These are phyloP conservation scores for Cordyceps javanica DNA, from an alignment of 2,329 filamentous ascomycete genomes.

Conservation along the genomic window DNA sequence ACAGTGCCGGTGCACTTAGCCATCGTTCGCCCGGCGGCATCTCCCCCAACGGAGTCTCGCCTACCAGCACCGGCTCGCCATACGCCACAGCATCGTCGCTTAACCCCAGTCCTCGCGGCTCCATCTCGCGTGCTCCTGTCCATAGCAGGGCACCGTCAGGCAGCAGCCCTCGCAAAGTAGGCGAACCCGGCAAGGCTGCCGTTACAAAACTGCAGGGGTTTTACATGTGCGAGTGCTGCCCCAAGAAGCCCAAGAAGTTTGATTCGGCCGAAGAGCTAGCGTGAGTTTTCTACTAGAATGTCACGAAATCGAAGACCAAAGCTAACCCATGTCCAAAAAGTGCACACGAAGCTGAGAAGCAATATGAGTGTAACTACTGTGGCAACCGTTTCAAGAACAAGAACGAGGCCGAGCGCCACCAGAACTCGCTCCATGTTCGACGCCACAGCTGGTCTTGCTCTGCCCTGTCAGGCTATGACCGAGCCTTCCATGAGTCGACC, in stretches of 20 bases:
- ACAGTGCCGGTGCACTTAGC: constrained; percentile 26
- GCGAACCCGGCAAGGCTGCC: constrained; percentile 42
- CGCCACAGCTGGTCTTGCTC: constrained; percentile 97
- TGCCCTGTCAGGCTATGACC: constrained; percentile 68
- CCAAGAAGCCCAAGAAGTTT: constrained; percentile 95
- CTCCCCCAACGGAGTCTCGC: constrained; percentile 45
- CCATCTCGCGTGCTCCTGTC: constrained; percentile 34
- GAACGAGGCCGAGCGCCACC: constrained; percentile 93
- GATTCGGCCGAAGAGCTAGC: constrained; percentile 75
- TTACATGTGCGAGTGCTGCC: constrained; percentile 84
- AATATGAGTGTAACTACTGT: constrained; percentile 90
- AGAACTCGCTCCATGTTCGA: constrained; percentile 88
- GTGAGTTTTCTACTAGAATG: constrained; percentile 45
- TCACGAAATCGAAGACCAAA: not conserved
- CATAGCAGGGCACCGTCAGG: constrained; percentile 43
- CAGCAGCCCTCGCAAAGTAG: constrained; percentile 45
- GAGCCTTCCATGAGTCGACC: constrained; percentile 80
- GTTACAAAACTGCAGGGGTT: constrained; percentile 47
- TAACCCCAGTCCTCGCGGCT: constrained; percentile 42
- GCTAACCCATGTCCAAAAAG: constrained; percentile 39
- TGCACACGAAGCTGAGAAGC: constrained; percentile 87
- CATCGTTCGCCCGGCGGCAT: constrained; percentile 40
- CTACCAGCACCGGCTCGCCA: constrained; percentile 43
- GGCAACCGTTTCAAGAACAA: constrained; percentile 98
- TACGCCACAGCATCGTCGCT: constrained; percentile 43